Percentiles rank a stretch among this genome's conserved stretches.
These are phyloP conservation scores for Rhodotorula diobovata DNA, from an alignment of 768 basidiomycete genomes.

Conservation along the genomic window DNA sequence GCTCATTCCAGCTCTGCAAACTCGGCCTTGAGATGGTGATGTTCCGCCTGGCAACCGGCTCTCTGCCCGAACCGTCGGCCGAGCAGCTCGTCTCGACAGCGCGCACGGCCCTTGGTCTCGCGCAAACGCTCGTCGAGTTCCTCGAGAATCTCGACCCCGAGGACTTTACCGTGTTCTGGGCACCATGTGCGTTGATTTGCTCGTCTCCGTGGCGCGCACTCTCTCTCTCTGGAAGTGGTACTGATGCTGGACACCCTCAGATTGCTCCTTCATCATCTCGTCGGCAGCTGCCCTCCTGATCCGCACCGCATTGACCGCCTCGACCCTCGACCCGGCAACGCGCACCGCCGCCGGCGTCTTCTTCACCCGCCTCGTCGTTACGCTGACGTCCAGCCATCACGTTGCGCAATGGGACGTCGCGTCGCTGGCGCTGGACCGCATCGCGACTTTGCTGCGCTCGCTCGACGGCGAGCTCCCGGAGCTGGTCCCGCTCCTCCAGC, in stretches of 20 bases:
- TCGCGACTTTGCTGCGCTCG: conserved; percentile 24
- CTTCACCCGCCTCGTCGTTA: conserved; percentile 29
- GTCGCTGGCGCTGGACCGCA: conserved; percentile 31
- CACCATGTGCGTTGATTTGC: background rate
- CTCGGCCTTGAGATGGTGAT: background rate
- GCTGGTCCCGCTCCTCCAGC: conserved; percentile 13
- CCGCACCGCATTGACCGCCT: background rate
- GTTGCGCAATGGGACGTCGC: conserved; percentile 28
- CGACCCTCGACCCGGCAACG: background rate
- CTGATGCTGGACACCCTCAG: background rate
- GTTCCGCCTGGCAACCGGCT: background rate
- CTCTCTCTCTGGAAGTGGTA: no score
- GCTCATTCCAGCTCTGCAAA: conserved; percentile 14
- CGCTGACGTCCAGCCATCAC: conserved; percentile 30
- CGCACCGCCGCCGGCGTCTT: conserved; percentile 19
- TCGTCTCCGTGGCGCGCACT: background rate
- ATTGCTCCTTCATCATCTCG: conserved; percentile 18
- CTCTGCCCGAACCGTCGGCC: background rate
- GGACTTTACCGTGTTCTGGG: background rate
- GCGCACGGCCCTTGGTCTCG: background rate
- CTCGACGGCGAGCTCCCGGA: conserved; percentile 24
- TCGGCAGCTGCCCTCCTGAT: background rate
- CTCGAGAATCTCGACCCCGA: background rate
- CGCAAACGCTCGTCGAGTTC: conserved; percentile 4
- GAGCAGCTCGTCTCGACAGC: background rate